Conservation (phyloP, 2,329 filamentous ascomycete species). For the Sporothrix brunneoviolacea region DNA sequence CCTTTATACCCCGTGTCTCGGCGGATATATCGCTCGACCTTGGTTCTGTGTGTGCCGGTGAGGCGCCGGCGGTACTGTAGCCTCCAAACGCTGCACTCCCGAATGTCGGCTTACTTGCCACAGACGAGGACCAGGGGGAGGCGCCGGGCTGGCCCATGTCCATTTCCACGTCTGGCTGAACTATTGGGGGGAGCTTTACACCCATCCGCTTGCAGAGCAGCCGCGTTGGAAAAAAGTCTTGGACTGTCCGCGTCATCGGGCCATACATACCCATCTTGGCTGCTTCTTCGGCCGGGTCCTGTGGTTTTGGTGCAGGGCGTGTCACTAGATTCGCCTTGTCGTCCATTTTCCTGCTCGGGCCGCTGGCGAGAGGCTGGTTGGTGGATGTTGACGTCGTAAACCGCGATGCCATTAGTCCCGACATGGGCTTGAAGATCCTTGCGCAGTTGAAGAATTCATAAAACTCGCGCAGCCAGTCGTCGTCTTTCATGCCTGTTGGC, state of each 20-base stretch:
- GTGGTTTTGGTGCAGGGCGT: slow-evolving; percentile 47
- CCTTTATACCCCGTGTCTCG: too few species aligned
- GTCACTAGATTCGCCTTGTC: slow-evolving; percentile 32
- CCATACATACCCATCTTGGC: slow-evolving; percentile 92
- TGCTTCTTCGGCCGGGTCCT: slow-evolving; percentile 77
- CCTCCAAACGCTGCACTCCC: not conserved
- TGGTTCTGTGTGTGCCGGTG: too few species aligned
- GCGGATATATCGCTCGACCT: too few species aligned
- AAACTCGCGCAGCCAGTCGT: slow-evolving; percentile 77
- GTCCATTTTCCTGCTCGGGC: not conserved
- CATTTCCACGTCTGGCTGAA: slow-evolving; percentile 45
- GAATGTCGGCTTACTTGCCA: not conserved
- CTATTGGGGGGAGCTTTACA: slow-evolving; percentile 67
- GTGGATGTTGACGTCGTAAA: slow-evolving; percentile 67
- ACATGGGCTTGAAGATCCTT: slow-evolving; percentile 81
- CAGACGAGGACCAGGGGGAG: not conserved
- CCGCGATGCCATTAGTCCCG: slow-evolving; percentile 83
- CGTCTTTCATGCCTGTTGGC: slow-evolving; percentile 40
- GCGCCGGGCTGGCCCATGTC: slow-evolving; percentile 17
- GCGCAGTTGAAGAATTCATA: slow-evolving; percentile 62
- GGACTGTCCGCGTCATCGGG: slow-evolving; percentile 65
- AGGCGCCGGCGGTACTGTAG: not conserved
- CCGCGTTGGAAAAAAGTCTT: slow-evolving; percentile 71
- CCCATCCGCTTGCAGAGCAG: slow-evolving; percentile 94
- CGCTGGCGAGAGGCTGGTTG: not conserved